A percentile compares a stretch with the other conserved stretches of the same genome.
phyloP scores from a whole-genome alignment of 148 eudicot species.

The Silene latifolia region DNA sequence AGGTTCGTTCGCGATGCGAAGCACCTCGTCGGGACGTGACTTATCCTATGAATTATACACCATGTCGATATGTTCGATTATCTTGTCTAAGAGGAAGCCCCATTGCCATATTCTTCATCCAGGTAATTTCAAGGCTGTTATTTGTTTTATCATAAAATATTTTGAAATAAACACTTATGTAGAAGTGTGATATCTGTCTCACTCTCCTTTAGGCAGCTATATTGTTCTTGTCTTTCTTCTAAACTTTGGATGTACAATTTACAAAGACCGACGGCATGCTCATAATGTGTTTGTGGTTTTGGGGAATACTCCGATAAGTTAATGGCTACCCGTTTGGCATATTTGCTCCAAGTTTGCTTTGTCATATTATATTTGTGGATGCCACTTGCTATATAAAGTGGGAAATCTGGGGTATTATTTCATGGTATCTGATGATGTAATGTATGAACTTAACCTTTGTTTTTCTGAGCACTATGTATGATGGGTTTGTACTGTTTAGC shows the following conservation, averaged over 20 bases:
- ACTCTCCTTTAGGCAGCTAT: not conserved
- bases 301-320: not conserved
- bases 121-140: slow-evolving; percentile 37
- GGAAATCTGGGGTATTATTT: not conserved
- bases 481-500: not conserved
- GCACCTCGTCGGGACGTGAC: slow-evolving; percentile 84
- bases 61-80: slow-evolving; percentile 73
- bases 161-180: not conserved
- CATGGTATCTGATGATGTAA: not conserved
- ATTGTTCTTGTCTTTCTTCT: not conserved
- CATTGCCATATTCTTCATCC: slow-evolving; percentile 74
- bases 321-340: not conserved
- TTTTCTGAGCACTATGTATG: not conserved
- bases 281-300: not conserved
- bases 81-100: slow-evolving; percentile 89
- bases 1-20: slow-evolving; percentile 78
- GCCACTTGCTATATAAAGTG: not conserved
- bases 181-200: not conserved
- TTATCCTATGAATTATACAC: slow-evolving; percentile 73
- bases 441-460: not conserved
- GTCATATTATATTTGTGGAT: not conserved
- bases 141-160: not conserved
- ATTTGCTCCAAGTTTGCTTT: not conserved
- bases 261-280: not conserved
- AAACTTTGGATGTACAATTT: not conserved